Percentiles rank a stretch among this genome's conserved stretches.
Evolutionary conservation across 2,329 filamentous ascomycete species (phyloP).

Genomic region (Blastomyces emzantsi): DNA sequence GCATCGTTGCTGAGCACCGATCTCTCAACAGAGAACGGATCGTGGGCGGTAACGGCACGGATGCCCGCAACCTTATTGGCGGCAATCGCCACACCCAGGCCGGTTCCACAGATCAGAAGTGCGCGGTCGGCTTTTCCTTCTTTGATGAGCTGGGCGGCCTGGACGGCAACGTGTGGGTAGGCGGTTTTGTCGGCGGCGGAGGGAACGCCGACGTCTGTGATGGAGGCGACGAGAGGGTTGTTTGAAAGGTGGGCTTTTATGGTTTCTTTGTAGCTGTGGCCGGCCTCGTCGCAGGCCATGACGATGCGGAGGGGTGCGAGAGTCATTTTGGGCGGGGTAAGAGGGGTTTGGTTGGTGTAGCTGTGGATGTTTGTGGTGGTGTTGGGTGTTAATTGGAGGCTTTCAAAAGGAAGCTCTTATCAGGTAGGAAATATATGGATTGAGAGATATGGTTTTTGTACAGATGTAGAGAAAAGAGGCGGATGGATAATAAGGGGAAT

Average conservation of each 20-base stretch:
- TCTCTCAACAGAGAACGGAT: conserved; percentile 74
- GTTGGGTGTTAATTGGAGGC: neutral
- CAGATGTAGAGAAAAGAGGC: neutral
- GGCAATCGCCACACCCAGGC: conserved; percentile 76
- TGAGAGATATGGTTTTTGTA: neutral
- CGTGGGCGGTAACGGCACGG: conserved; percentile 80
- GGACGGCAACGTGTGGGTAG: conserved; percentile 70
- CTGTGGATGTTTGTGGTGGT: neutral
- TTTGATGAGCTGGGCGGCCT: conserved; percentile 51
- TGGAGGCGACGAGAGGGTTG: conserved; percentile 55
- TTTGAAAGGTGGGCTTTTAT: conserved; percentile 64
- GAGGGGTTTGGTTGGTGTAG: neutral
- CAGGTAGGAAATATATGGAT: neutral
- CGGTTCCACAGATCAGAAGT: conserved; percentile 75
- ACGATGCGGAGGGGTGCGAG: conserved; percentile 47
- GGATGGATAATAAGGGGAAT: neutral
- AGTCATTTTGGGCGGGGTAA: conserved; percentile 1
- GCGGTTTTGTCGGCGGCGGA: conserved; percentile 62
- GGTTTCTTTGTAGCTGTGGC: conserved; percentile 66
- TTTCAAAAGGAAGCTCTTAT: neutral
- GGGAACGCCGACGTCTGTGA: conserved; percentile 67
- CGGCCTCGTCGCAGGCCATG: conserved; percentile 61
- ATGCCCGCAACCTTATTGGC: conserved; percentile 83
- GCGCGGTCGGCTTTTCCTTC: conserved; percentile 59
- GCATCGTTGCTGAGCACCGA: conserved; percentile 76